Evolutionary conservation across 257 asterid species (phyloP), one percentile per base, ranked within the genome.

Genomic region (Euphrasia confusa): DNA sequence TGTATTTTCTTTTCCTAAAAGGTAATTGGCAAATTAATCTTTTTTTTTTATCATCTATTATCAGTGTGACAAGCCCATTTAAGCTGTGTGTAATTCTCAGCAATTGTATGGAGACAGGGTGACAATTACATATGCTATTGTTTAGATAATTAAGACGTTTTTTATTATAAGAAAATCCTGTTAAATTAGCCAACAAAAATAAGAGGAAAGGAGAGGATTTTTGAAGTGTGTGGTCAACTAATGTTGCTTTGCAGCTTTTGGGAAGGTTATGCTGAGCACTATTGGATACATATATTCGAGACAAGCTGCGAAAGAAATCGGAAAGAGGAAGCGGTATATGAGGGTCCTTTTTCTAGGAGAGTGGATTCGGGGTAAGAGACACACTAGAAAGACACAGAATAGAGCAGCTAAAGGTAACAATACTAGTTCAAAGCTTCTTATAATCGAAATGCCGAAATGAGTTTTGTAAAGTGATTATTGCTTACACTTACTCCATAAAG

Each of bases 241-340:
- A 40, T 32, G 33, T 49, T 35, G 17, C 44, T 76, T 78, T 88
- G 47, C 83, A 89, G 97, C 91, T 58, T 89, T 89, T 71, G 97
- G 97, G 21, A 85, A 84, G 81, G 83, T 82, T 45, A 82, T 89
- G 89, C 74, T 89, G 74, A 92, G 83, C 50, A 87, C 97, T 1
- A 80, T 89, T 54, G 97, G 97, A 59, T 84, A 89, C 71, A 85
- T 89, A 3, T 89, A 89, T 78, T 81, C 83, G 27, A 86, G 97
- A 73, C 92, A 89, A 83, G 95, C 94, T 60, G 88, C 97, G 45
- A 78, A 64, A 74, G 90, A 87, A 77, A 73, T 89, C 2, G 94
- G 94, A 59, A 89, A 83, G 73, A 84, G 83, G 48, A 89, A 84
- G 54, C 83, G 84, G 4, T 88, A 71, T 68, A 81, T 89, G 97